Conservation (phyloP, 345 rosid genomes). For the Brassica carinata region DNA sequence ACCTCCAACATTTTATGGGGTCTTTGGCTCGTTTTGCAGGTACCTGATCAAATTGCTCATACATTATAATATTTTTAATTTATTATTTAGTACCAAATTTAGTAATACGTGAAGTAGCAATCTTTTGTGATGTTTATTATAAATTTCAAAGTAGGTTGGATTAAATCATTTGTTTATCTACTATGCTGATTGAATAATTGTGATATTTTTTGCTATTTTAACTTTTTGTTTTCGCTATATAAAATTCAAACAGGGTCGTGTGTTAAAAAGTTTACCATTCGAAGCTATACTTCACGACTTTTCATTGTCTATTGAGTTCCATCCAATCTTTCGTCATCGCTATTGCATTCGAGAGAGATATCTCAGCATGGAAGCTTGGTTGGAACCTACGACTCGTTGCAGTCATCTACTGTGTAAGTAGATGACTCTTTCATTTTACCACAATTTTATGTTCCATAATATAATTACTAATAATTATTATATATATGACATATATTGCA, state of each 20-base stretch:
- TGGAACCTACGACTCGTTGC: slow-evolving; percentile 80
- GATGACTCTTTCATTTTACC: not conserved
- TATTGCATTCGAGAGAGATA: slow-evolving; percentile 70
- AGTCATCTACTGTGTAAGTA: slow-evolving; percentile 75
- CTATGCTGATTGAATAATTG: not conserved
- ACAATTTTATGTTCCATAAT: not conserved
- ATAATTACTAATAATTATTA: not conserved
- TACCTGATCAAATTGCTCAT: slow-evolving; percentile 21
- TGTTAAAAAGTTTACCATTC: slow-evolving; percentile 72
- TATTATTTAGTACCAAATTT: not conserved
- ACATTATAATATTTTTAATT: not conserved
- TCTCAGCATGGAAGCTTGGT: slow-evolving; percentile 71
- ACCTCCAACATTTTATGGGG: slow-evolving; percentile 68
- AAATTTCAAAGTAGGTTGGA: not conserved
- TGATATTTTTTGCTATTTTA: not conserved
- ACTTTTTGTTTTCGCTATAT: not conserved
- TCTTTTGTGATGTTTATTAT: not conserved
- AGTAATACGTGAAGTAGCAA: not conserved
- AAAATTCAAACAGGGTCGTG: slow-evolving; percentile 49
- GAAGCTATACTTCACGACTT: slow-evolving; percentile 78
- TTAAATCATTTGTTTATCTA: not conserved
- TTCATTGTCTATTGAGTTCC: slow-evolving; percentile 75
- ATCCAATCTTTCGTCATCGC: slow-evolving; percentile 77
- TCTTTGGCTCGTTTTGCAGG: slow-evolving; percentile 92
- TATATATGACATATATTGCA: slow-evolving; percentile 31